Base-by-base conservation (phyloP, 192 early-diverging fungal species). In the Phlyctochytrium arcticum region DNA sequence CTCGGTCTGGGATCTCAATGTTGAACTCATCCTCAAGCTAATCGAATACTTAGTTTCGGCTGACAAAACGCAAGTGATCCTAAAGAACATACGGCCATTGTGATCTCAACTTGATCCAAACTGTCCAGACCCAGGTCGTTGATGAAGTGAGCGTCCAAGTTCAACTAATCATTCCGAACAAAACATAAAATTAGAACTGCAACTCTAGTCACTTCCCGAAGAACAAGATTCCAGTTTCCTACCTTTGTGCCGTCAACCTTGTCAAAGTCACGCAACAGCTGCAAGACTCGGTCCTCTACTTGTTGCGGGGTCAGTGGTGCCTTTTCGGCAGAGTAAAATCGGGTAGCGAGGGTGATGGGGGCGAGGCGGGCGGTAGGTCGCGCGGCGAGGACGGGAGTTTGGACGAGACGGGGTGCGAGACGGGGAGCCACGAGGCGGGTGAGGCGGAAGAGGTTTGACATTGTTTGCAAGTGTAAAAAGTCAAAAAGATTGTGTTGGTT, bases 1-100 rank as follows among this genome's bases (percentile, higher is more conserved):
- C 95, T 75, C 92, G 89, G 69, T 99, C 97, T 53, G 92, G 87
- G 70, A 99, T 90, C 79, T 99, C 97, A 59, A 99, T 87, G 69
- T 90, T 93, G 79, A 99, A 99, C 77, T 99, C 96, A 72, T 99
- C 96, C 78, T 99, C 96, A 63, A 99, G 89, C 57, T 59, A 44
- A 59, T 10, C 3, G 30, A 53, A 10, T 12, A 23, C 12, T 26
- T 0, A 19, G 6, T 39, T 5, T 10, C 6, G 19, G 15, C 23
- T 23, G 12, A 42, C 10, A 42, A 42, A 19, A 6, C 6, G 57
- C 34, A 8, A 42, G 26, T 0, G 3, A 12, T 39, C 19, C 12
- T 36, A 33, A 36, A 57, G n/a, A 27, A 66, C 64, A 30, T 66
- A 66, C 64, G 17, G 95, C 95, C 94, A 99, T 97, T 54, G 95